Conservation (phyloP, 768 basidiomycete species). For the Dentipellis sp. region DNA sequence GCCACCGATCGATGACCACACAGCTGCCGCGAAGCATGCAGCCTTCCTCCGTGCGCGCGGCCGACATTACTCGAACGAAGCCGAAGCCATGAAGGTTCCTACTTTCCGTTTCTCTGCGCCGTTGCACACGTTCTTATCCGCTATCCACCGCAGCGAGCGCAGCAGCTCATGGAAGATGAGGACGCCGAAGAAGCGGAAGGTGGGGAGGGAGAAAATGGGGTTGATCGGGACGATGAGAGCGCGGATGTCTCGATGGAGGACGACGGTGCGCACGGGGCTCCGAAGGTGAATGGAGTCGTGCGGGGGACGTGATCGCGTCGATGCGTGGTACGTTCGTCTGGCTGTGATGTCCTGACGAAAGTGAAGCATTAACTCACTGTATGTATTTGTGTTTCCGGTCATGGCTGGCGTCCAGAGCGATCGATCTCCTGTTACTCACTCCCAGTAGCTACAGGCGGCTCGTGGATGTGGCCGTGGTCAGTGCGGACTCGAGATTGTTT, state of each 20-base stretch:
- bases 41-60: conserved; percentile 75
- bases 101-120: not conserved
- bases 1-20: not conserved
- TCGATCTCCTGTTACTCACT: no score
- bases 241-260: not conserved
- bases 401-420: no score
- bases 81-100: conserved; percentile 84
- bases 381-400: no score
- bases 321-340: no score
- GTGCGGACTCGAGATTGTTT: no score
- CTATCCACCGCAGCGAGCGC: not conserved
- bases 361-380: no score
- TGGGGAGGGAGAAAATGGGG: not conserved
- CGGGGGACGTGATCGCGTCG: not conserved
- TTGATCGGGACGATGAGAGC: not conserved
- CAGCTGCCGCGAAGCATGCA: conserved; percentile 76
- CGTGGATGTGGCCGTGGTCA: no score
- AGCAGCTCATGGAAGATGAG: conserved; percentile 1
- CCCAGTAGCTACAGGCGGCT: no score
- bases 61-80: conserved; percentile 85
- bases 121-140: not conserved
- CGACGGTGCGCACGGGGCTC: not conserved
- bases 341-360: no score
- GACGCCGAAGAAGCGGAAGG: not conserved
- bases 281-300: not conserved